Evolutionary conservation across 1,139 yeast species (phyloP), one percentile per base, ranked within the genome.

Genomic region (Schizosaccharomyces versatilis): DNA sequence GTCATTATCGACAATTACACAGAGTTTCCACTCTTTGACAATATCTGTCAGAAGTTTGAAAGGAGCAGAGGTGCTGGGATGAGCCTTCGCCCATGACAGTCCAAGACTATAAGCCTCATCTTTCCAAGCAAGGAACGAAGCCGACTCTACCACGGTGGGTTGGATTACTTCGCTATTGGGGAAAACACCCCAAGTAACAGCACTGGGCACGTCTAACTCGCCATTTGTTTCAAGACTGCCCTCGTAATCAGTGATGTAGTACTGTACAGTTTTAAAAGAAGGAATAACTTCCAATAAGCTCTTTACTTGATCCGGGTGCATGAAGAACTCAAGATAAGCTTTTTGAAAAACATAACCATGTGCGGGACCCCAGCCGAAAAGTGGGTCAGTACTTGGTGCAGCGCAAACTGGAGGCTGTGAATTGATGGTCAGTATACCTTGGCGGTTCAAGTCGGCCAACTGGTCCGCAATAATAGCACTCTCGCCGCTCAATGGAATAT

Each of bases 101-200:
- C 88, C 75, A 59, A 90, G 78, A 61, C 85, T 73, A 73, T 76
- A 90, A 41, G 90, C 93, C 68, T 90, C 98, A 66, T 88, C 96
- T 67, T 85, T 88, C 98, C 98, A 90, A 8, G 97, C 95, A 62
- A 84, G 71, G 69, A 85, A 85, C 2, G 94, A 82, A 38, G 80
- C 78, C 65, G 79, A 80, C 66, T 85, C 95, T n/a, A 85, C 95
- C 64, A 85, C 84, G 0, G 95, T 85, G 55, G 95, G 94, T 68
- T 85, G 95, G 61, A 84, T 73, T 54, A 85, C 83, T 68, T 85
- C 95, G 65, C 82, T 83, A 52, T 94, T 94, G 17, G 95, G 95
- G 75, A 84, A 85, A 47, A 84, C 84, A 60, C 95, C 97, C 98
- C 98, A 90, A 12, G 98, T 90, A 55, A 86, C 96, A 7, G 97